Evolutionary conservation across 2,329 filamentous ascomycete species (phyloP).

Genomic region (Aspergillus sojae): DNA sequence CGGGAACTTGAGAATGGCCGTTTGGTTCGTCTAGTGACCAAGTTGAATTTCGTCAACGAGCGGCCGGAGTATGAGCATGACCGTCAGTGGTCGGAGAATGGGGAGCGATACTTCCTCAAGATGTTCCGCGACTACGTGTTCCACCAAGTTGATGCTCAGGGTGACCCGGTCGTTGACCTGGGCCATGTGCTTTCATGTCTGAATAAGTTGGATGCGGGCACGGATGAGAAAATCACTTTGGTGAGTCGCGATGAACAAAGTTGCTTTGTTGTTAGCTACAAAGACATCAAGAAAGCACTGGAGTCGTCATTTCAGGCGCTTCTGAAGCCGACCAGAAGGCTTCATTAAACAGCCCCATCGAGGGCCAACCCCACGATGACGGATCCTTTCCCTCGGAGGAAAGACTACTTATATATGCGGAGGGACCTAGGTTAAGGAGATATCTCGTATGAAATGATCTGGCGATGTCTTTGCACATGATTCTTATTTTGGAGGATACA

Average conservation of each 20-base stretch:
- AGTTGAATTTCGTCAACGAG: slow-evolving; percentile 87
- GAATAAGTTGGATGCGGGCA: slow-evolving; percentile 90
- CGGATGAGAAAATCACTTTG: slow-evolving; percentile 81
- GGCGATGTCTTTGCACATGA: slow-evolving; percentile 1
- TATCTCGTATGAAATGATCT: background rate
- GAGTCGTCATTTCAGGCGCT: slow-evolving; percentile 65
- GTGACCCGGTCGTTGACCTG: slow-evolving; percentile 80
- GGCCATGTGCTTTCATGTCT: slow-evolving; percentile 84
- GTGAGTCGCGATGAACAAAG: slow-evolving; percentile 90
- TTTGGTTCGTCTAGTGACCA: slow-evolving; percentile 76
- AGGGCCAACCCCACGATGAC: background rate
- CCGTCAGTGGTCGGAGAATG: slow-evolving; percentile 83
- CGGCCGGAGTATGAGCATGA: slow-evolving; percentile 81
- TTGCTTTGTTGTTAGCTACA: slow-evolving; percentile 84
- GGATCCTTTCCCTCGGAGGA: background rate
- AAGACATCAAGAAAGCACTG: slow-evolving; percentile 73
- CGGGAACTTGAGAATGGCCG: slow-evolving; percentile 89
- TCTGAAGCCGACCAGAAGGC: slow-evolving; percentile 44
- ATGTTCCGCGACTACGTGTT: slow-evolving; percentile 97
- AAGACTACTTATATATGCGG: slow-evolving; percentile 12
- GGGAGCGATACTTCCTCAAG: slow-evolving; percentile 89
- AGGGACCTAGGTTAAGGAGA: background rate
- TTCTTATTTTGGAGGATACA: slow-evolving; percentile 1
- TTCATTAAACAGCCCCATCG: slow-evolving; percentile 29
- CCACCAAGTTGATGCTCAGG: slow-evolving; percentile 86